A percentile compares a stretch with the other conserved stretches of the same genome.
These are phyloP conservation scores for Beauveria caledonica DNA, from an alignment of 2,329 filamentous ascomycete species.

Conservation along the genomic window DNA sequence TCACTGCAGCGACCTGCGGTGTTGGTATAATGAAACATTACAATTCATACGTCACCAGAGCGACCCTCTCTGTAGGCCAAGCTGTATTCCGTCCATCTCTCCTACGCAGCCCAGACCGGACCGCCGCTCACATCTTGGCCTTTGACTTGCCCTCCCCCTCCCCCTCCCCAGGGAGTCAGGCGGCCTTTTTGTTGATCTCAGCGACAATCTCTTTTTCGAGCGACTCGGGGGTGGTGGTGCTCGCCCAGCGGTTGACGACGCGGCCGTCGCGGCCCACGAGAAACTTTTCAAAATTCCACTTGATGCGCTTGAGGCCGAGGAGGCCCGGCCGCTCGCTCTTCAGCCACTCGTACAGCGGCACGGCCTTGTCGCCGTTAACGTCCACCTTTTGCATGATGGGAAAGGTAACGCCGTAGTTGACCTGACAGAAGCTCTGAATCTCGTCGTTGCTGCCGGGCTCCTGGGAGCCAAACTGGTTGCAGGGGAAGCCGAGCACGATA, in stretches of 20 bases:
- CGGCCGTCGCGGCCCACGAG: conserved; percentile 76
- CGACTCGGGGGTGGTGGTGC: conserved; percentile 74
- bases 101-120: background rate
- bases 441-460: conserved; percentile 78
- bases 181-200: conserved; percentile 52
- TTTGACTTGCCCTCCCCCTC: background rate
- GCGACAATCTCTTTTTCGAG: conserved; percentile 69
- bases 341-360: conserved; percentile 72
- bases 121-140: background rate
- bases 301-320: conserved; percentile 80
- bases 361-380: conserved; percentile 79
- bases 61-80: background rate
- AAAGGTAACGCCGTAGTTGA: conserved; percentile 90
- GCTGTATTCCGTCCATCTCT: background rate
- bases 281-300: conserved; percentile 99
- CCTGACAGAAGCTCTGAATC: conserved; percentile 76
- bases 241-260: conserved; percentile 81
- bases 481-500: conserved; percentile 87
- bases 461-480: conserved; percentile 93
- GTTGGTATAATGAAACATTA: background rate
- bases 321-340: conserved; percentile 69
- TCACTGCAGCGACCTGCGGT: background rate
- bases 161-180: background rate
- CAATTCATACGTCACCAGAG: background rate
- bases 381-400: conserved; percentile 87